phyloP scores from a whole-genome alignment of 768 basidiomycete genomes.

The Auricularia sp. region DNA sequence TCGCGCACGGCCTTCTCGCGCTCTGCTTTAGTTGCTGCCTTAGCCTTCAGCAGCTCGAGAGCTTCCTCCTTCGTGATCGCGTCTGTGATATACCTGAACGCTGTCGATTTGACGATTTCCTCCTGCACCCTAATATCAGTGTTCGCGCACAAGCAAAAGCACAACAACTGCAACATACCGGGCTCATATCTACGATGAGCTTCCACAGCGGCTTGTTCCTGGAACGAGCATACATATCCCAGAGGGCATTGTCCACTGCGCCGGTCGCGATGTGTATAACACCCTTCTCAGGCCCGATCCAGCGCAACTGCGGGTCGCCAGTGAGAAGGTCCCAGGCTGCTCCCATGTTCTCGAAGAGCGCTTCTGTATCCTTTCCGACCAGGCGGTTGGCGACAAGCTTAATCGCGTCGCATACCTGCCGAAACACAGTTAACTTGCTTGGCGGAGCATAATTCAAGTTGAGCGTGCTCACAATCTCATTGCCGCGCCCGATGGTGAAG shows the following conservation, averaged over 20 bases:
- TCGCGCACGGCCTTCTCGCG: conserved; percentile 68
- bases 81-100: conserved; percentile 89
- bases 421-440: too few relatives aligned
- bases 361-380: conserved; percentile 70
- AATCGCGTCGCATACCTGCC: conserved; percentile 73
- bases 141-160: too few relatives aligned
- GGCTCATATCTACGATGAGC: conserved; percentile 82
- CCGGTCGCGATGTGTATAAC: conserved; percentile 86
- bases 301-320: conserved; percentile 83
- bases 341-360: conserved; percentile 84
- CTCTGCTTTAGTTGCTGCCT: conserved; percentile 65
- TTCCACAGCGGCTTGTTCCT: conserved; percentile 89
- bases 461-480: conserved; percentile 59
- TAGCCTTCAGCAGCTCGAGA: conserved; percentile 66
- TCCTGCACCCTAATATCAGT: conserved; percentile 35
- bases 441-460: too few relatives aligned
- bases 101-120: conserved; percentile 63
- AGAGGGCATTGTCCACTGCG: conserved; percentile 85
- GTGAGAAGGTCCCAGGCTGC: conserved; percentile 80
- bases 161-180: conserved; percentile 29
- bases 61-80: conserved; percentile 89
- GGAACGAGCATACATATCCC: conserved; percentile 85
- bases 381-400: conserved; percentile 70
- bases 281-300: conserved; percentile 94
- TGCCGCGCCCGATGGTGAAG: conserved; percentile 89